These are phyloP conservation scores for Sutorius australiensis DNA, from an alignment of 768 basidiomycete species.

Conservation along the genomic window DNA sequence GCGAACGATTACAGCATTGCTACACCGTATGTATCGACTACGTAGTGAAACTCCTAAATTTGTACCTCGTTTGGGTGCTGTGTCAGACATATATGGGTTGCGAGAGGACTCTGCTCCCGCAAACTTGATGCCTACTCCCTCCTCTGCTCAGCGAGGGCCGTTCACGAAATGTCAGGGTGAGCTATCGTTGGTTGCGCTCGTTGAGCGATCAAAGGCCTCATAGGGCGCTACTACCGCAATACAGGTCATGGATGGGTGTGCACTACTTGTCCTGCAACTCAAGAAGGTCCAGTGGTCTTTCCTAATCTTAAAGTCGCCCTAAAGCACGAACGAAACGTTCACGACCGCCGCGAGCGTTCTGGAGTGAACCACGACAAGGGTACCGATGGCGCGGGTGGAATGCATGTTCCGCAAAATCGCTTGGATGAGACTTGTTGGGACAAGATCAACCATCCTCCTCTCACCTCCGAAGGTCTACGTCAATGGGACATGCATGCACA, in stretches of 20 bases:
- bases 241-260: constrained; percentile 33
- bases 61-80: constrained; percentile 12
- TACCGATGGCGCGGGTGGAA: not conserved
- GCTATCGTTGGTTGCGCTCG: not conserved
- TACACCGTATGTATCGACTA: not conserved
- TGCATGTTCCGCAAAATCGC: constrained; percentile 2
- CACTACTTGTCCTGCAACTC: constrained; percentile 28
- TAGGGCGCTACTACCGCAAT: constrained; percentile 11
- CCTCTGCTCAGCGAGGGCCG: constrained; percentile 16
- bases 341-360: constrained; percentile 20
- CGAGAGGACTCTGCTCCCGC: constrained; percentile 10
- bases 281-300: constrained; percentile 18
- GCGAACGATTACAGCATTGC: not conserved
- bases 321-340: constrained; percentile 28
- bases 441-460: constrained; percentile 28
- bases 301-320: constrained; percentile 29
- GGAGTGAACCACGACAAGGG: constrained; percentile 1
- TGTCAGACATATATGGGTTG: constrained; percentile 15
- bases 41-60: constrained; percentile 6
- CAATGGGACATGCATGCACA: constrained; percentile 31
- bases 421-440: constrained; percentile 27
- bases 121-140: constrained; percentile 22
- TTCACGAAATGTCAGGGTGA: constrained; percentile 23
- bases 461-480: constrained; percentile 27
- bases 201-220: not conserved